A percentile compares a stretch with the other conserved stretches of the same genome.
phyloP scores from a whole-genome alignment of 805 yeast species.

The Priceomyces haplophilus region DNA sequence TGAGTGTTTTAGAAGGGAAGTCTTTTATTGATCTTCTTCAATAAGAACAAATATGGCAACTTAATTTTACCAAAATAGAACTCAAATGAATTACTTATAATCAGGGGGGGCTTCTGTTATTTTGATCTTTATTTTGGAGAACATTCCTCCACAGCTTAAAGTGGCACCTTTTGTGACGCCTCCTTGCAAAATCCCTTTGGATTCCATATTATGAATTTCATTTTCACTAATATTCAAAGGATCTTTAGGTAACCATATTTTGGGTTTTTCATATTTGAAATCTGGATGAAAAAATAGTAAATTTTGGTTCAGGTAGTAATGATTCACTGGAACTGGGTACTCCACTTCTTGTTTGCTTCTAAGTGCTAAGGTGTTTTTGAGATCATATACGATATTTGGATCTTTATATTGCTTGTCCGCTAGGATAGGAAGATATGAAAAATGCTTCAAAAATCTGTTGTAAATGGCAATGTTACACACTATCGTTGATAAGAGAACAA shows the following conservation, averaged over 20 bases:
- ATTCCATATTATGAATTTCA: constrained; percentile 19
- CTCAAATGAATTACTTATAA: constrained; percentile 15
- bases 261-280: constrained; percentile 35
- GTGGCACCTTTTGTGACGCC: constrained; percentile 26
- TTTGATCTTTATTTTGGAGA: constrained; percentile 12
- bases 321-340: constrained; percentile 4
- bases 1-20: too few species aligned
- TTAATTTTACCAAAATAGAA: too few species aligned
- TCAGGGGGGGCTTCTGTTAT: constrained; percentile 34
- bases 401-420: constrained; percentile 12
- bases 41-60: too few species aligned
- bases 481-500: constrained; percentile 51
- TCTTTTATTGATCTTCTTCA: too few species aligned
- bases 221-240: constrained; percentile 24
- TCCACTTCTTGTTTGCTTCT: constrained; percentile 1
- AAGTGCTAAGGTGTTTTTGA: background rate
- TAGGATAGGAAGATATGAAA: constrained; percentile 28
- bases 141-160: constrained; percentile 12
- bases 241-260: constrained; percentile 41
- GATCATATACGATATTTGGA: constrained; percentile 2
- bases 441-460: constrained; percentile 32
- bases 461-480: constrained; percentile 55
- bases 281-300: constrained; percentile 37
- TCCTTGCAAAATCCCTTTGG: constrained; percentile 15
- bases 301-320: constrained; percentile 20